Evolutionary conservation across 2,329 filamentous ascomycete species (phyloP), one percentile per base, ranked within the genome.

Genomic region (Diplocarpon mali): DNA sequence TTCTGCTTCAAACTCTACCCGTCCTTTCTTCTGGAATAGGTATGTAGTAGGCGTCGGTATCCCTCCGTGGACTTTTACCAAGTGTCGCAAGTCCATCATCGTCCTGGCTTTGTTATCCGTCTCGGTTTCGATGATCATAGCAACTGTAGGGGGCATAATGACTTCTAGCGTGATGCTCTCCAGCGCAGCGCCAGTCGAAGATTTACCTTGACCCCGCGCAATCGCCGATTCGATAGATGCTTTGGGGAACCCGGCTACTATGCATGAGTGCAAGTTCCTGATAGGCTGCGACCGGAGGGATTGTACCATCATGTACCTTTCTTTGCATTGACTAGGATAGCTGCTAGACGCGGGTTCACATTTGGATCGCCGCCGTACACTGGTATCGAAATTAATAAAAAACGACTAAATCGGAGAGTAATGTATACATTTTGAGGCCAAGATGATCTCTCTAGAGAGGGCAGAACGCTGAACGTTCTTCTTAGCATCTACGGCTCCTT

Each of bases 191-290:
- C 92, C 92, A 5, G 75, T 75, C 1, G 78, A 66, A 17, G 88
- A 89, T 52, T 82, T 75, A 35, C 92, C 90, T 62, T 95, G 89
- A 1, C 92, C 92, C 38, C 88, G 80, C 12, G 87, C 85, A 53
- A 98, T 81, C 43, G 92, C 88, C 12, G 73, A 72, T 63, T 96
- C 89, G 55, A 96, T 94, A 2, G 78, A 73, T 15, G 78, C 69
- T 65, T 95, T 95, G 1, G 89, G 85, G 38, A 95, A 81, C 53
- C 83, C 85, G 48, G 78, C 81, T 74, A 45, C 17, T 9, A 24
- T 9, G 28, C 45, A 50, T 60, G 47, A 60, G 55, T 38, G 30
- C 20, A 7, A 24, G 20, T 54, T 24, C 35, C 46, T 29, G 43
- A 40, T 24, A 28, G 38, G 39, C 42, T 17, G 30, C 11, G 28